Evolutionary conservation across 2,329 filamentous ascomycete species (phyloP).

Genomic region (Diatrype stigma): DNA sequence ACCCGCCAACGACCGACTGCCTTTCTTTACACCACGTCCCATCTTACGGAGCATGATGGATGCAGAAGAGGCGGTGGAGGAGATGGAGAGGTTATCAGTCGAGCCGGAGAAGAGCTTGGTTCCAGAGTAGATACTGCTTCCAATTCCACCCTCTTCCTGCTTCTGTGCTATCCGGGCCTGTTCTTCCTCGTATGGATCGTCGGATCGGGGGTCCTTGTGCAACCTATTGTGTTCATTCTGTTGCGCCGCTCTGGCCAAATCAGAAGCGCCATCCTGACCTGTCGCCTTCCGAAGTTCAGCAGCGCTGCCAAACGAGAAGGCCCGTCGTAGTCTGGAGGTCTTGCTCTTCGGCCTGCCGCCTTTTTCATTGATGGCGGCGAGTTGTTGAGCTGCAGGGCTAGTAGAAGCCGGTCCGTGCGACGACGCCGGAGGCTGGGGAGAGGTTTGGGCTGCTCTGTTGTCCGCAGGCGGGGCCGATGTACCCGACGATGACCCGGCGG

Average conservation of each 20-base stretch:
- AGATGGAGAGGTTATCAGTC: constrained; percentile 90
- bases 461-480: constrained; percentile 30
- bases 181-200: constrained; percentile 75
- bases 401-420: constrained; percentile 32
- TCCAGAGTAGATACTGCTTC: constrained; percentile 88
- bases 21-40: constrained; percentile 97
- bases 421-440: constrained; percentile 25
- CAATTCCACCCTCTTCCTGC: constrained; percentile 88
- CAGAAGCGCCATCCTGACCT: constrained; percentile 48
- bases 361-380: constrained; percentile 83
- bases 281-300: constrained; percentile 80
- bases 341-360: constrained; percentile 77
- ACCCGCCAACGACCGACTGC: constrained; percentile 83
- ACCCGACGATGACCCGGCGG: constrained; percentile 45
- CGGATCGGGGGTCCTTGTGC: constrained; percentile 58
- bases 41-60: constrained; percentile 97
- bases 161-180: constrained; percentile 87
- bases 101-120: constrained; percentile 83
- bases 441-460: constrained; percentile 28
- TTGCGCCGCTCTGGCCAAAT: constrained; percentile 20
- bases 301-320: constrained; percentile 95
- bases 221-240: constrained; percentile 49
- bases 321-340: constrained; percentile 77
- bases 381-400: constrained; percentile 77
- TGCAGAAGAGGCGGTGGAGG: constrained; percentile 82